Evolutionary conservation across 495 filamentous ascomycete genomes (phyloP).

Genomic region (Lichenothelia convexa): DNA sequence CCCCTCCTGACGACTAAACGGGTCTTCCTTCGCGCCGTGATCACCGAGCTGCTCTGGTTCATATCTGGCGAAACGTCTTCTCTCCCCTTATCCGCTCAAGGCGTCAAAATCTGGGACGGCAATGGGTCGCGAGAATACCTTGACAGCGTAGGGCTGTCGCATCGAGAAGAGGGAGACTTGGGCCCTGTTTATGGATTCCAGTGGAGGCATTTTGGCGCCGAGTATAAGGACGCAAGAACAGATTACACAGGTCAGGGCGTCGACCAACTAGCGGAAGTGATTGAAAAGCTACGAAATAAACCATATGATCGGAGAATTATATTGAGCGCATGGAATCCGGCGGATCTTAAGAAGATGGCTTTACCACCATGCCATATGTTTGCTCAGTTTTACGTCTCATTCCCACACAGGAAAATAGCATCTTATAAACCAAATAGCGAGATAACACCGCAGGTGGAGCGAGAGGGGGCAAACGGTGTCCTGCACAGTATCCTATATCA

Average conservation of each 20-base stretch:
- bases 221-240: slow-evolving; percentile 57
- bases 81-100: slow-evolving; percentile 47
- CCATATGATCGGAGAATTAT: slow-evolving; percentile 85
- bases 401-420: no score
- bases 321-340: slow-evolving; percentile 82
- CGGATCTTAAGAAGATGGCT: slow-evolving; percentile 74
- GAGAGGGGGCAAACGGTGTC: slow-evolving; percentile 35
- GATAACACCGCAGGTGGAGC: slow-evolving; percentile 25
- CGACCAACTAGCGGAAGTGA: slow-evolving; percentile 75
- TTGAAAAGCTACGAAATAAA: slow-evolving; percentile 59
- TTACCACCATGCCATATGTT: slow-evolving; percentile 98
- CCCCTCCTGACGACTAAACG: slow-evolving; percentile 94
- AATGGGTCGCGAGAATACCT: slow-evolving; percentile 83
- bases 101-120: slow-evolving; percentile 95
- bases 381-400: slow-evolving; percentile 93
- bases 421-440: no score
- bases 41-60: slow-evolving; percentile 96
- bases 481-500: slow-evolving; percentile 81
- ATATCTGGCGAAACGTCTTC: slow-evolving; percentile 68
- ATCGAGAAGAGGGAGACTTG: slow-evolving; percentile 72
- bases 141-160: slow-evolving; percentile 58
- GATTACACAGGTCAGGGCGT: slow-evolving; percentile 83
- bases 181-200: slow-evolving; percentile 98
- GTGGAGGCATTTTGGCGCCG: slow-evolving; percentile 93
- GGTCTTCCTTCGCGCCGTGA: slow-evolving; percentile 78